phyloP scores from a whole-genome alignment of 2,329 filamentous ascomycete species.

The Beauveria asiatica region DNA sequence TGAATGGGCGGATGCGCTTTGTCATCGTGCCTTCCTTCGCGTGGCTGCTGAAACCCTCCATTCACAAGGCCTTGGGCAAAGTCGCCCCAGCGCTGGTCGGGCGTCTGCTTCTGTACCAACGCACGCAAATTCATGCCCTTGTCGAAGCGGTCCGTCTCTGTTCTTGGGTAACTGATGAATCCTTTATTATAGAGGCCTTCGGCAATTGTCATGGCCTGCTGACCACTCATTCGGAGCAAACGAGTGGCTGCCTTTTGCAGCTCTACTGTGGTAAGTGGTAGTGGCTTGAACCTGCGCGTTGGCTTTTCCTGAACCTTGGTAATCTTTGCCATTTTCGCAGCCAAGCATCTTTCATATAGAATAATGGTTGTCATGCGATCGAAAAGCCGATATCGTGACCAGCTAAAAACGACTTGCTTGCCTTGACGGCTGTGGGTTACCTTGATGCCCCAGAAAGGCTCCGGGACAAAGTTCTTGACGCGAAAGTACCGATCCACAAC shows the following conservation, averaged over 20 bases:
- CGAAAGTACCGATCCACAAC: slow-evolving; percentile 94
- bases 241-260: slow-evolving; percentile 90
- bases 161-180: slow-evolving; percentile 95
- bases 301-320: slow-evolving; percentile 83
- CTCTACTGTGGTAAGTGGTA: slow-evolving; percentile 92
- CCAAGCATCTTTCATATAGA: slow-evolving; percentile 77
- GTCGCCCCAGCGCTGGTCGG: slow-evolving; percentile 66
- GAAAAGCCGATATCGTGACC: slow-evolving; percentile 76
- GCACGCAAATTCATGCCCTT: slow-evolving; percentile 74
- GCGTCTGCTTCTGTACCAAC: slow-evolving; percentile 75
- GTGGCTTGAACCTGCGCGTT: slow-evolving; percentile 86
- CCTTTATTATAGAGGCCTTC: slow-evolving; percentile 87
- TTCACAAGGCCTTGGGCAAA: slow-evolving; percentile 70
- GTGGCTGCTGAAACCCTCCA: slow-evolving; percentile 72
- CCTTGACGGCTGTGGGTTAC: slow-evolving; percentile 69
- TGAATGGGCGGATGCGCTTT: slow-evolving; percentile 97
- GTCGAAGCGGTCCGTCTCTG: slow-evolving; percentile 94
- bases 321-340: slow-evolving; percentile 68
- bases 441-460: slow-evolving; percentile 88
- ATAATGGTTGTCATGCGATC: slow-evolving; percentile 75
- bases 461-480: slow-evolving; percentile 87
- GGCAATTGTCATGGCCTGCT: slow-evolving; percentile 80
- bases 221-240: slow-evolving; percentile 83
- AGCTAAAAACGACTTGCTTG: slow-evolving; percentile 75
- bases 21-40: slow-evolving; percentile 81